Base-by-base conservation (phyloP, 257 asterid genomes). In the Handroanthus guayacan region DNA sequence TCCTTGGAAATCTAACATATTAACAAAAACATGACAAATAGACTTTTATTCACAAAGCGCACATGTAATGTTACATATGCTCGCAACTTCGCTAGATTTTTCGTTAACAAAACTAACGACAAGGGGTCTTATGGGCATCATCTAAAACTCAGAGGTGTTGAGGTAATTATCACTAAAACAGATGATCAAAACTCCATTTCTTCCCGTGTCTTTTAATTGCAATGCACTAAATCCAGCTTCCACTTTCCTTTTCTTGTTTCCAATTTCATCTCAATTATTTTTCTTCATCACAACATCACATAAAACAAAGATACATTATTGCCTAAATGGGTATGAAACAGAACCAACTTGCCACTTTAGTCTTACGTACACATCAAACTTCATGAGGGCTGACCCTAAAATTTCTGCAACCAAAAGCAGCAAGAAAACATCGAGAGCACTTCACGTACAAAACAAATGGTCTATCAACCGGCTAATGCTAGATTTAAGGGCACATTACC, bases 401-500 rank as follows among this genome's bases (percentile, higher is more conserved):
- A 70, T 11, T 77, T 69, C 39, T 39, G 25, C 20, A 67, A 43
- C 9, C 38, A 13, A 72, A 70, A 25, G 9, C 16, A 77, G 8
- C 79, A 2, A 5, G 16, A 50, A 5, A 18, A 36, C 69, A 71
- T 62, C 16, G 50, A 2, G 63, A 5, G 44, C 77, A 79, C 25
- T 18, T 54, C 31, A 16, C 2, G 55, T 8, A 56, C 16, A 36
- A 34, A 44, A 39, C n/a, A 65, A 58, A 17, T 57, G 25, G 10
- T 55, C 50, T 41, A 3, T 18, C 13, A 52, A 65, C 57, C 67
- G 60, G 68, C 68, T 68, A 45, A 72, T 16, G 43, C 83, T 82
- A 63, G 62, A 79, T 84, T 81, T 1, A 76, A 55, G 88, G 77
- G 60, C 62, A 76, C 75, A 65, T 60, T 10, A 67, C 64, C 52